Evolutionary conservation across 179 eudicot genomes (phyloP), one percentile per base, ranked within the genome.

Genomic region (Vitellaria paradoxa): DNA sequence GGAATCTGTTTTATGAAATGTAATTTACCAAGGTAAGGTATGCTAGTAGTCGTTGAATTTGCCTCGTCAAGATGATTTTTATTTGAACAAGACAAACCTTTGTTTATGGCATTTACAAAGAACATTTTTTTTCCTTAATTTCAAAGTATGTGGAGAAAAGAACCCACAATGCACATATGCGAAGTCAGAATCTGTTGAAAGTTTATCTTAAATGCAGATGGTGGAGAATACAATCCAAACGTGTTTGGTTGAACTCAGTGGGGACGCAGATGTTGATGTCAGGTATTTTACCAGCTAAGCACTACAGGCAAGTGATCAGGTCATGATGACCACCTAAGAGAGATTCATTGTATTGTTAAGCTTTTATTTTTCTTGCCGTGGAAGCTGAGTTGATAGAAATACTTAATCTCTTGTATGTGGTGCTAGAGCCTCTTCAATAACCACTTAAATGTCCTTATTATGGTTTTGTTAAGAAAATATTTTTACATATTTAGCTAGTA

Each of bases 181-280:
- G 3, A 63, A 24, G 66, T 59, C 23, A 63, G 40, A 10, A 10
- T 63, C 21, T 63, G 37, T 9, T 63, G 66, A 11, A 0, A 9
- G 9, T 9, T 61, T 23, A 11, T 63, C 40, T 63, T 23, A 24
- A 59, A 37, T 70, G 50, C 78, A 90, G 94, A 89, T 89, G 56
- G 94, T 89, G 18, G 94, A 90, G 77, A 84, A 78, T 65, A 89
- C 88, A 2, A 87, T 90, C 62, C 89, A 80, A 21, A 92, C 94
- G 2, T 85, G 91, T 76, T 82, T 90, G 82, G 83, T 86, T 46
- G 94, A 90, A 86, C 90, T 90, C 17, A 85, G 87, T 20, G 94
- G 89, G 77, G 94, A 90, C 71, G 92, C 94, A 59, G 94, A 90
- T 72, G 92, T 90, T 3, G 94, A 90, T 70, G 94, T 89, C 61